Conservation (phyloP, 2,329 filamentous ascomycete genomes). For the Seiridium unicorne region DNA sequence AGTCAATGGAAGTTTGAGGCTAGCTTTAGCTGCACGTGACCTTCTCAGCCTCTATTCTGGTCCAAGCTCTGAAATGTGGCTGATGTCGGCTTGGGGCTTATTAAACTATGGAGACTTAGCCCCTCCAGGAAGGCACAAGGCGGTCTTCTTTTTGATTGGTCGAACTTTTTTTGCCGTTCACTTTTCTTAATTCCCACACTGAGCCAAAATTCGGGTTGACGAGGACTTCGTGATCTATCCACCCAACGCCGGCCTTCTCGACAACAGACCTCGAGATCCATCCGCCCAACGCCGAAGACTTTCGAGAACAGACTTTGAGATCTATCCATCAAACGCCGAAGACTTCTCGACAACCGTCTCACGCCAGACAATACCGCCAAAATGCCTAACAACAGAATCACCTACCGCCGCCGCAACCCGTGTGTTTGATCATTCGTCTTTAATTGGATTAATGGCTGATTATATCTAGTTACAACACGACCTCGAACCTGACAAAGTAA, state of each 20-base stretch:
- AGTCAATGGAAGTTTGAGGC: background rate
- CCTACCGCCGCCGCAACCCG: constrained; percentile 78
- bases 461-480: constrained; percentile 84
- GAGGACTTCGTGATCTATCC: too few relatives aligned
- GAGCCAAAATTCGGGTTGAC: too few relatives aligned
- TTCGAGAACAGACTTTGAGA: background rate
- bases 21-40: background rate
- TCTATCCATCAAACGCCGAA: background rate
- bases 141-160: too few relatives aligned
- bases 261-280: constrained; percentile 18
- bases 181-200: too few relatives aligned
- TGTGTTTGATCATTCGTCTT: constrained; percentile 47
- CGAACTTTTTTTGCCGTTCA: background rate
- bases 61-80: constrained; percentile 1
- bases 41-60: background rate
- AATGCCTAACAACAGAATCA: constrained; percentile 60
- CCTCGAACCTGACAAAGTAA: constrained; percentile 82
- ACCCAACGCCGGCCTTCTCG: constrained; percentile 19
- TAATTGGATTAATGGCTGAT: too few relatives aligned
- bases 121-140: background rate
- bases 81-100: background rate
- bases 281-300: constrained; percentile 13
- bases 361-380: constrained; percentile 35
- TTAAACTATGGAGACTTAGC: too few relatives aligned
- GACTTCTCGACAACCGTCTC: constrained; percentile 11